Evolutionary conservation across 2,329 filamentous ascomycete genomes (phyloP).

Genomic region (Tolypocladium paradoxum): DNA sequence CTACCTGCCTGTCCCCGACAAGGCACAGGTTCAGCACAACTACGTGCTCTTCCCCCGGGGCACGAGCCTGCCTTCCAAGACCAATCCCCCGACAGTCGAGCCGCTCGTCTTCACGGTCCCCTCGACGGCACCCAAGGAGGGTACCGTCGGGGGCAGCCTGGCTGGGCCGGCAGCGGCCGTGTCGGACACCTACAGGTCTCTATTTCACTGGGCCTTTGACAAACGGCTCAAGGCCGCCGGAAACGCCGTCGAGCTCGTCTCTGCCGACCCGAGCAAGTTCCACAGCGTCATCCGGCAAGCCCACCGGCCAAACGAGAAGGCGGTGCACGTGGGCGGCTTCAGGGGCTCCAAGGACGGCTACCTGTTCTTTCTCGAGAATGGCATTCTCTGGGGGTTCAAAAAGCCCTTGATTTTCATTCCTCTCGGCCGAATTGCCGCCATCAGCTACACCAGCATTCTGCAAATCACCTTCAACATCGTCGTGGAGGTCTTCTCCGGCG

Average conservation of each 20-base stretch:
- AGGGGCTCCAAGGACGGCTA: conserved; percentile 59
- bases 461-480: conserved; percentile 60
- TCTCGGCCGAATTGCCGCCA: conserved; percentile 46
- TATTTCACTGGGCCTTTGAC: conserved; percentile 51
- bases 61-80: conserved; percentile 39
- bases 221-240: conserved; percentile 38
- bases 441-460: conserved; percentile 58
- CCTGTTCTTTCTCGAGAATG: conserved; percentile 54
- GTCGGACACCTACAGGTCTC: conserved; percentile 45
- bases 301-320: conserved; percentile 49
- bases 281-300: conserved; percentile 45
- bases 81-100: conserved; percentile 33
- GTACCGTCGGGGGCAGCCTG: conserved; percentile 40
- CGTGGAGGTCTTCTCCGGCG: conserved; percentile 44
- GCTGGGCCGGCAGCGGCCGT: conserved; percentile 39
- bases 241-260: conserved; percentile 36
- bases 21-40: conserved; percentile 54
- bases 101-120: conserved; percentile 56
- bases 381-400: conserved; percentile 61
- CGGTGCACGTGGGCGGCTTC: conserved; percentile 56
- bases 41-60: conserved; percentile 51
- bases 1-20: conserved; percentile 54
- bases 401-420: conserved; percentile 57
- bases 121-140: conserved; percentile 48
- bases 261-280: conserved; percentile 45